Conservation (phyloP, 2,329 filamentous ascomycete species). For the Trematosphaeria pertusa region DNA sequence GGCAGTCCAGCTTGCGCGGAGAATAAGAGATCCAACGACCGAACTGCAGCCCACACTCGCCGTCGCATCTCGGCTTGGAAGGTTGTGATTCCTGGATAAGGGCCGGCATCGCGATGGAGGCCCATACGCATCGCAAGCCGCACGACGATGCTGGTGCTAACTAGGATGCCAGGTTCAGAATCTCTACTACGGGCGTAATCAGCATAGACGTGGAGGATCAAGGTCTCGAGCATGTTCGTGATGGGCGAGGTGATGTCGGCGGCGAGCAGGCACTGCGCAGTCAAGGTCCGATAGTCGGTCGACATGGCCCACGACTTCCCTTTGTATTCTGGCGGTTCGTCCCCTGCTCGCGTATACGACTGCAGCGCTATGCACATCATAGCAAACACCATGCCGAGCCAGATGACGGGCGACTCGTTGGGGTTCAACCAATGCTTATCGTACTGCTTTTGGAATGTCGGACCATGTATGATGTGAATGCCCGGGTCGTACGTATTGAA, state of each 20-base stretch:
- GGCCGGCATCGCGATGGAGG: constrained; percentile 78
- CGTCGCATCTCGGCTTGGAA: constrained; percentile 77
- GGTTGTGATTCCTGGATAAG: constrained; percentile 73
- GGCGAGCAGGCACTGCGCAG: constrained; percentile 77
- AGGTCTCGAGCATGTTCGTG: constrained; percentile 78
- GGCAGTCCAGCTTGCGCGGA: constrained; percentile 72
- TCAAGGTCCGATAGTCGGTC: constrained; percentile 69
- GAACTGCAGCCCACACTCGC: constrained; percentile 71
- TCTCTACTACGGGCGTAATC: constrained; percentile 78
- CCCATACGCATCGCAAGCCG: constrained; percentile 74
- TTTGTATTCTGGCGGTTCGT: constrained; percentile 80
- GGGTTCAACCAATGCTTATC: constrained; percentile 75
- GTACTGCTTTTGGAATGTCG: constrained; percentile 77
- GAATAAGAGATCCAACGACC: constrained; percentile 77
- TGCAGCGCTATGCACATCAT: constrained; percentile 79
- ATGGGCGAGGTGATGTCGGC: constrained; percentile 79
- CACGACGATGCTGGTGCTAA: constrained; percentile 66
- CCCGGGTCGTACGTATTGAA: constrained; percentile 81
- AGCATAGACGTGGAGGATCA: constrained; percentile 77
- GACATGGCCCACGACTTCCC: constrained; percentile 64
- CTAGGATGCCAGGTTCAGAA: constrained; percentile 71
- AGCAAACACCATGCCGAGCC: constrained; percentile 78
- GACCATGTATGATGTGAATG: constrained; percentile 66
- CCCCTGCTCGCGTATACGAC: constrained; percentile 79
- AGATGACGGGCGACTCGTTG: constrained; percentile 74